These are phyloP conservation scores for Phallus indusiatus DNA, from an alignment of 768 basidiomycete genomes.

Conservation along the genomic window DNA sequence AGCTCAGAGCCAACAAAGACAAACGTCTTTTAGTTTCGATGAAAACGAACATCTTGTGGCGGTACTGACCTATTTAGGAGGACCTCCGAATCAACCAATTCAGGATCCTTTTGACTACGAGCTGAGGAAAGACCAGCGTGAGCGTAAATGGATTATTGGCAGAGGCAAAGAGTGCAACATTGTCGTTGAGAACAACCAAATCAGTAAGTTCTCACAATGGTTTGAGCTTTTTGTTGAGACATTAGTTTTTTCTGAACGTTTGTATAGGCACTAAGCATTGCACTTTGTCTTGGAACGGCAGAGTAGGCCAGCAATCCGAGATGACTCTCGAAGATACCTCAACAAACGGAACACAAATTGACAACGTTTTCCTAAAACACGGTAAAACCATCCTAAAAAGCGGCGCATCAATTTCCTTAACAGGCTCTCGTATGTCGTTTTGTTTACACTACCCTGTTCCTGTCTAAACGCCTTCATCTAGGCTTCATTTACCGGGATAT, in stretches of 20 bases:
- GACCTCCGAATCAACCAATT: too few relatives aligned
- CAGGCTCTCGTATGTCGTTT: not conserved
- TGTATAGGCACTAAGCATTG: conserved; percentile 54
- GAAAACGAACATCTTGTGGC: not conserved
- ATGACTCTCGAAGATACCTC: conserved; percentile 48
- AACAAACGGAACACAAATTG: conserved; percentile 62
- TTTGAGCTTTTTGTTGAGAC: not conserved
- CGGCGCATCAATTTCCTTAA: not conserved
- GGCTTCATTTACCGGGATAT: conserved; percentile 67
- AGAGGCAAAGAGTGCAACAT: not conserved
- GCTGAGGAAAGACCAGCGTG: not conserved
- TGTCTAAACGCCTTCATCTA: conserved; percentile 52
- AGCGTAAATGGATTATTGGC: not conserved
- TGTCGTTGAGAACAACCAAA: not conserved
- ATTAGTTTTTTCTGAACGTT: not conserved
- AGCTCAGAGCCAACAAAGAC: not conserved
- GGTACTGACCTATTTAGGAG: not conserved
- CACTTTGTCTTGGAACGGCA: conserved; percentile 49
- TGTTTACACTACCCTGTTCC: not conserved
- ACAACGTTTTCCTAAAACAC: not conserved
- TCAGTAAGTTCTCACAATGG: not conserved
- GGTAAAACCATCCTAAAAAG: not conserved
- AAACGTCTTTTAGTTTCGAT: not conserved
- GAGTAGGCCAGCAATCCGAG: conserved; percentile 28
- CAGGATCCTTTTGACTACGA: too few relatives aligned